These are phyloP conservation scores for Brachypodium distachyon DNA, from an alignment of 202 grass and related monocot species.

Conservation along the genomic window DNA sequence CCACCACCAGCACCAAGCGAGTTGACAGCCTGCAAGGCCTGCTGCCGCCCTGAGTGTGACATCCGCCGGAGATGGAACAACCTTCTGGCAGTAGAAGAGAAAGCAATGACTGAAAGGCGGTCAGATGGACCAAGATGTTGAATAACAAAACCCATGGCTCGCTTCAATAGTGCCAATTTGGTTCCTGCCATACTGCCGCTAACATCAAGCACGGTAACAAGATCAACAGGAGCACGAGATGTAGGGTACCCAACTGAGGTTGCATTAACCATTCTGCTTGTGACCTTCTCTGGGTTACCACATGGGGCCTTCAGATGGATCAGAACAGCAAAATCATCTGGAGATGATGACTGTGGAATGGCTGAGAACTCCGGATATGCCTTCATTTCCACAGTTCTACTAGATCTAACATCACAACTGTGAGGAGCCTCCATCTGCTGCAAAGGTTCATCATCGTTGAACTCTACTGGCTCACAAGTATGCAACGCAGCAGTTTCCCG, in stretches of 20 bases:
- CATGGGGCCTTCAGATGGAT: conserved; percentile 71
- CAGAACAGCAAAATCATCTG: conserved; percentile 64
- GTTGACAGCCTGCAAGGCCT: conserved; percentile 79
- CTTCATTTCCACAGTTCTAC: conserved; percentile 60
- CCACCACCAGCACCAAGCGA: conserved; percentile 74
- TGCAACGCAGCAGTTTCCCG: conserved; percentile 25
- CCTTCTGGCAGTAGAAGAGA: conserved; percentile 73
- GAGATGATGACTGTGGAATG: conserved; percentile 42
- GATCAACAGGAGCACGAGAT: conserved; percentile 70
- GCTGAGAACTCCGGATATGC: conserved; percentile 56
- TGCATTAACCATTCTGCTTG: conserved; percentile 26
- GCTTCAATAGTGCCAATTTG: conserved; percentile 82
- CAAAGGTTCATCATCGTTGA: conserved; percentile 83
- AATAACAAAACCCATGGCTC: conserved; percentile 95
- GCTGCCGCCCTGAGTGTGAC: conserved; percentile 69
- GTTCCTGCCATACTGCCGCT: conserved; percentile 96
- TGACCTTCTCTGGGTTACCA: conserved; percentile 36
- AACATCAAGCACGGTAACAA: conserved; percentile 84
- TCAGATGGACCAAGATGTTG: conserved; percentile 85
- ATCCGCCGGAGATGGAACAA: conserved; percentile 68
- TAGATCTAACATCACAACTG: conserved; percentile 17
- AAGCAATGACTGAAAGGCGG: conserved; percentile 88
- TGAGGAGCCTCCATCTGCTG: conserved; percentile 29
- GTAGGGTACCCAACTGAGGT: conserved; percentile 22
- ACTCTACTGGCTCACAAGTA: conserved; percentile 46